Percentiles rank a stretch among this genome's conserved stretches.
Evolutionary conservation across 1,284 basidiomycete species (phyloP).

Genomic region (Stygiomarasmius scandens): DNA sequence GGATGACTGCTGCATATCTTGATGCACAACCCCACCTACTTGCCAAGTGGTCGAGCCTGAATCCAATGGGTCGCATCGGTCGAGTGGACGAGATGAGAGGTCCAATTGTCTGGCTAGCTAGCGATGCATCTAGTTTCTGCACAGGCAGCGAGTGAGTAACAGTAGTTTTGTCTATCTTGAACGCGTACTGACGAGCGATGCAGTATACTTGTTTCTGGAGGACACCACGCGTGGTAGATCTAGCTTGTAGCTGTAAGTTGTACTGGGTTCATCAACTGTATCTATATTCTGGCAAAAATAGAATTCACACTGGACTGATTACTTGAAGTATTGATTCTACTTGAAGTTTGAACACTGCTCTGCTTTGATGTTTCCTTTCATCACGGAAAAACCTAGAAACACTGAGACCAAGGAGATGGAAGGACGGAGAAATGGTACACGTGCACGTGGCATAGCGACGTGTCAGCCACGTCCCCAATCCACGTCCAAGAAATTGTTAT

Average conservation of each 20-base stretch:
- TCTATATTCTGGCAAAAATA: too few relatives aligned
- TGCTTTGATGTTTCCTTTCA: too few relatives aligned
- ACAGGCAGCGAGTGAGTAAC: slow-evolving; percentile 73
- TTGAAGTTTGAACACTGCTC: too few relatives aligned
- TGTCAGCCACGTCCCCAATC: slow-evolving; percentile 9
- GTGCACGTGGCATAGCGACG: background rate
- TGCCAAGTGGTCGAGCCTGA: slow-evolving; percentile 71
- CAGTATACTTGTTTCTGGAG: slow-evolving; percentile 73
- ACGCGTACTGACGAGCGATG: slow-evolving; percentile 7
- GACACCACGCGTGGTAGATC: slow-evolving; percentile 68
- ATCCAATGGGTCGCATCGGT: slow-evolving; percentile 77
- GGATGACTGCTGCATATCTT: slow-evolving; percentile 80
- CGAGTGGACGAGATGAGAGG: slow-evolving; percentile 78
- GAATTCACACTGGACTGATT: too few relatives aligned
- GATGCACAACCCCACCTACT: slow-evolving; percentile 70
- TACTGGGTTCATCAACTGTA: too few relatives aligned
- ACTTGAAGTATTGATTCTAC: too few relatives aligned
- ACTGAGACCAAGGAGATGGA: too few relatives aligned
- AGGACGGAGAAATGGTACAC: too few relatives aligned
- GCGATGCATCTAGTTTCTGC: slow-evolving; percentile 24
- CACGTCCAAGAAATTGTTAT: too few relatives aligned
- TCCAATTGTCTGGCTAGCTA: slow-evolving; percentile 78
- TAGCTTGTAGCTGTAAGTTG: too few relatives aligned
- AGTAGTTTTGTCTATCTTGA: background rate
- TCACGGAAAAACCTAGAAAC: too few relatives aligned